Evolutionary conservation across 352 stramenopile genomes (phyloP).

Genomic region (Saprolegnia parasitica): DNA sequence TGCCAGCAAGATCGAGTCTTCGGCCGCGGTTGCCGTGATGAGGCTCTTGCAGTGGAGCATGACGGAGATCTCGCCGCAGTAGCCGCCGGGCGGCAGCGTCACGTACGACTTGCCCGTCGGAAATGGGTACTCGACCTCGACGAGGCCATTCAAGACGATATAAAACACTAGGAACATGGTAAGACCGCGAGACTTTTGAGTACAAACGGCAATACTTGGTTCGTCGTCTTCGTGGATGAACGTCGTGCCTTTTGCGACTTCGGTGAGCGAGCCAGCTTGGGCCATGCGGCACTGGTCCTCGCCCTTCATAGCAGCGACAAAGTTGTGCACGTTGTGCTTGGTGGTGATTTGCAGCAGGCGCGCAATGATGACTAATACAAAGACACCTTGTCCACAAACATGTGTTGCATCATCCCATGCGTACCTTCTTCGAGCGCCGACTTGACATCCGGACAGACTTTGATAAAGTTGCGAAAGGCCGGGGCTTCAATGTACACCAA

Average conservation of each 20-base stretch:
- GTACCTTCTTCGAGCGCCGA: conserved; percentile 57
- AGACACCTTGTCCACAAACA: conserved; percentile 38
- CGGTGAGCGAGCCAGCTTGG: conserved; percentile 39
- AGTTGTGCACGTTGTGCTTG: neutral
- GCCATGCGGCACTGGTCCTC: conserved; percentile 50
- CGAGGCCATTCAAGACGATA: conserved; percentile 22
- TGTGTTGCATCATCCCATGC: conserved; percentile 46
- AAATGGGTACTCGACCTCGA: conserved; percentile 29
- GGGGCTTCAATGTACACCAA: conserved; percentile 64
- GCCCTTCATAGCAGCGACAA: conserved; percentile 36
- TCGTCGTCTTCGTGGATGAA: conserved; percentile 37
- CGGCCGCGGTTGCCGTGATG: conserved; percentile 36
- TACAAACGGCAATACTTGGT: conserved; percentile 40
- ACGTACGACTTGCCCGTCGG: conserved; percentile 26
- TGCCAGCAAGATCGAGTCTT: conserved; percentile 48
- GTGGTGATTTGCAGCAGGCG: conserved; percentile 13
- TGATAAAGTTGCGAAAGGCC: conserved; percentile 68
- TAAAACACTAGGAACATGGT: conserved; percentile 33
- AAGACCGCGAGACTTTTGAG: conserved; percentile 41
- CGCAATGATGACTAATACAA: conserved; percentile 53
- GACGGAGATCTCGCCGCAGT: conserved; percentile 66
- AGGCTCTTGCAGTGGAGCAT: conserved; percentile 41
- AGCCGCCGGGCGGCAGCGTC: conserved; percentile 44
- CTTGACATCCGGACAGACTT: conserved; percentile 51
- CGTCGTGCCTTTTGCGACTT: conserved; percentile 30